Evolutionary conservation across 73 alveolate genomes (phyloP).

Genomic region (Symbiodinium natans): DNA sequence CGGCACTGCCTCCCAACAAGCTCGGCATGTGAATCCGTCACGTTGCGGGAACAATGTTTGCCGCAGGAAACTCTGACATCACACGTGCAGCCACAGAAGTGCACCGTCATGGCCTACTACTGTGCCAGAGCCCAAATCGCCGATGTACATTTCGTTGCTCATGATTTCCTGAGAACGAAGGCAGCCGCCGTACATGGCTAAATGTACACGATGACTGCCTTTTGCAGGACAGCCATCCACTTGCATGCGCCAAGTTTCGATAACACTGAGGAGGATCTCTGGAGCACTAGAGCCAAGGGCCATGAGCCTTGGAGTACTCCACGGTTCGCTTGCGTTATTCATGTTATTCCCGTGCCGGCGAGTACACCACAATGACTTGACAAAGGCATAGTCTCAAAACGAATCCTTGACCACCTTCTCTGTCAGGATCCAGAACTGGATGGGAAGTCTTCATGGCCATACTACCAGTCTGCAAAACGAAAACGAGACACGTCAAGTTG

Average conservation of each 20-base stretch:
- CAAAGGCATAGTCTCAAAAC: too few relatives aligned
- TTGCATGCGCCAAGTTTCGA: not conserved
- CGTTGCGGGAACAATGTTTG: too few relatives aligned
- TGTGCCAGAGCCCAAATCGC: constrained; percentile 35
- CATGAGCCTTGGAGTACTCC: not conserved
- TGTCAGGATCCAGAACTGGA: too few relatives aligned
- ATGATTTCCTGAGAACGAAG: not conserved
- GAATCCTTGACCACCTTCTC: too few relatives aligned
- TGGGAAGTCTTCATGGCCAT: too few relatives aligned
- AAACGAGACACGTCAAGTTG: constrained; percentile 92
- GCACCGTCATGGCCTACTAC: constrained; percentile 15
- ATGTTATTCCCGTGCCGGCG: too few relatives aligned
- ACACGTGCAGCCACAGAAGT: not conserved
- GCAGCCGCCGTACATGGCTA: not conserved
- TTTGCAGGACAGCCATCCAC: not conserved
- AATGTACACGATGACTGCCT: too few relatives aligned
- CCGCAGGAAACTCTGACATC: not conserved
- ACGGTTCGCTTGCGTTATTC: too few relatives aligned
- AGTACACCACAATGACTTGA: not conserved
- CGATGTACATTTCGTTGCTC: constrained; percentile 29
- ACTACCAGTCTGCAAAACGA: too few relatives aligned
- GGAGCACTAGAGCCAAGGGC: constrained; percentile 44
- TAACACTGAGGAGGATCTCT: constrained; percentile 40
- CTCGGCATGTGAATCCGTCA: too few relatives aligned
- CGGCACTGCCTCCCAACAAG: constrained; percentile 63